Percentiles rank a stretch among this genome's conserved stretches.
phyloP scores from a whole-genome alignment of 2,329 filamentous ascomycete genomes.

The Botrytis galanthina region DNA sequence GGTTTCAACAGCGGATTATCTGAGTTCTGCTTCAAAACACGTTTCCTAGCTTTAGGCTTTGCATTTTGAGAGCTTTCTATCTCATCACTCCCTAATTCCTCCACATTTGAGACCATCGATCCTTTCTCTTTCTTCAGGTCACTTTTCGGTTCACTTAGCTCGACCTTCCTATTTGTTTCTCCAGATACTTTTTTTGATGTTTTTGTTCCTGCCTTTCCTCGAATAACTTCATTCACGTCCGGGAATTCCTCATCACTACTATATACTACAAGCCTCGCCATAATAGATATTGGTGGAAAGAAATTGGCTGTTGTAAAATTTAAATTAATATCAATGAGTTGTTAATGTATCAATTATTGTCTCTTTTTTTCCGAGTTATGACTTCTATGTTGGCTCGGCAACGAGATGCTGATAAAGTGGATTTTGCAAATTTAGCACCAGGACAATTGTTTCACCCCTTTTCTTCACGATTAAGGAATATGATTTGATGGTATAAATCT shows the following conservation, averaged over 20 bases:
- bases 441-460: neutral
- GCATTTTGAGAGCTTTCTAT: neutral
- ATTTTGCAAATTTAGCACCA: neutral
- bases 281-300: slow-evolving; percentile 6
- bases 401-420: slow-evolving; percentile 12
- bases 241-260: slow-evolving; percentile 32
- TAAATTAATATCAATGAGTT: neutral
- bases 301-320: neutral
- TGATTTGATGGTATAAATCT: neutral
- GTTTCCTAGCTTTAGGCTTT: slow-evolving; percentile 28
- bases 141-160: neutral
- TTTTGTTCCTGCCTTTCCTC: slow-evolving; percentile 4
- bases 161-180: neutral
- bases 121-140: neutral
- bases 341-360: neutral
- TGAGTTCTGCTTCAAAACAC: slow-evolving; percentile 28
- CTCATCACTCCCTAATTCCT: slow-evolving; percentile 13
- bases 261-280: slow-evolving; percentile 28
- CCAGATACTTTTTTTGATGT: neutral
- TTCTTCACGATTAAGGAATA: neutral
- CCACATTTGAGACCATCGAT: neutral
- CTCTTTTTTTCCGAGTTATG: neutral
- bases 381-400: slow-evolving; percentile 19
- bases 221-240: slow-evolving; percentile 24
- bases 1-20: slow-evolving; percentile 34